Base-by-base conservation (phyloP, 768 basidiomycete species). In the Flagelloscypha sp. region DNA sequence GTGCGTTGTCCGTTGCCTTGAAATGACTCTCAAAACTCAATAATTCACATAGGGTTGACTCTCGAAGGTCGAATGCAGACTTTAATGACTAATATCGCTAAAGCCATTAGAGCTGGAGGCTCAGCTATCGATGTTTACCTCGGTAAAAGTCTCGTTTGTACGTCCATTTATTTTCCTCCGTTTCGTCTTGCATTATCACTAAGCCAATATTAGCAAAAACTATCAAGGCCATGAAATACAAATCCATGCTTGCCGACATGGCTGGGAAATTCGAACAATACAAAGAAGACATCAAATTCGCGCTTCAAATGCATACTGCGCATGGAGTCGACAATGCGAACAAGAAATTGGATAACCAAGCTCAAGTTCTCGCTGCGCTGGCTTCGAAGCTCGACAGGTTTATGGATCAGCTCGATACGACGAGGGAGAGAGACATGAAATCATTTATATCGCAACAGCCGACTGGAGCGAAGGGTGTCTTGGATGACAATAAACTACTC, bases 61-160 rank as follows among this genome's bases (percentile, higher is more conserved):
- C 28, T 62, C 17, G 43, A 57, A 33, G 45, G 46, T 27, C 43
- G 67, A 6, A 50, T 66, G 18, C 48, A 45, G 44, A 52, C 41
- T 0, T 41, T 58, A 7, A 45, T 52, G 36, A 36, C 52, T 20
- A 29, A 35, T 1, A 61, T 67, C 4, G 66, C 58, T 3, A 36
- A 55, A 6, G 63, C 70, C 34, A 65, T 72, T 27, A 62, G 58
- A 39, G 48, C 53, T 6, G 68, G 66, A 38, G 65, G 62, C 2
- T 65, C 65, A 21, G 57, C 54, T 10, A 68, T 68, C 41, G 70
- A 74, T 37, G 53, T 54, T 2, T 73, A 72, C 38, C 36, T 62
- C 21, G 69, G 68, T 42, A 66, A 67, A 33, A 52, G 56, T 12
- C 54, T 68, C 31, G 42, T 69, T 5, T 57, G 65, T 59, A 11